Percentiles rank a stretch among this genome's conserved stretches.
These are phyloP conservation scores for Aspergillus proliferans DNA, from an alignment of 2,329 filamentous ascomycete genomes.

Conservation along the genomic window DNA sequence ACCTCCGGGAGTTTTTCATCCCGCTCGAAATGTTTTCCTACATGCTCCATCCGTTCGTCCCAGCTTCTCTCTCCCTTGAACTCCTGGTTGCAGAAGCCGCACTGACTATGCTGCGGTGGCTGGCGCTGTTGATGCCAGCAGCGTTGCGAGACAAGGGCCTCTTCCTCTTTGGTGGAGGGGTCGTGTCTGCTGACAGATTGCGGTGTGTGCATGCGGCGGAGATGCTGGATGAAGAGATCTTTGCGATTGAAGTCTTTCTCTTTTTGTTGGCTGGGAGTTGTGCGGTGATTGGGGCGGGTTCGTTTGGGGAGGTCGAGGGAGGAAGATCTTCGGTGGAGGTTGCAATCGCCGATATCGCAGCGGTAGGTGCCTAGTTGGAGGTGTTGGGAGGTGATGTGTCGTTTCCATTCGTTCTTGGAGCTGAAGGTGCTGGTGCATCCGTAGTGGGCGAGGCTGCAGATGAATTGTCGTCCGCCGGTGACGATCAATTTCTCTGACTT, in stretches of 20 bases:
- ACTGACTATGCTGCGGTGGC: slow-evolving; percentile 58
- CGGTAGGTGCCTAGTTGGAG: slow-evolving; percentile 67
- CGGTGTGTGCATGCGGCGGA: slow-evolving; percentile 74
- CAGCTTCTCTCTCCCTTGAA: slow-evolving; percentile 64
- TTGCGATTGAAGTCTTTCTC: slow-evolving; percentile 79
- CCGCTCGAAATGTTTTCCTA: slow-evolving; percentile 73
- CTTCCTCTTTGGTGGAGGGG: slow-evolving; percentile 25
- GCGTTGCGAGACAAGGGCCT: slow-evolving; percentile 46
- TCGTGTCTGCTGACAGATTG: slow-evolving; percentile 40
- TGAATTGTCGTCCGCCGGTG: slow-evolving; percentile 47
- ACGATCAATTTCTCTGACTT: slow-evolving; percentile 23
- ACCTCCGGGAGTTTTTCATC: slow-evolving; percentile 20
- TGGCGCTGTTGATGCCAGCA: slow-evolving; percentile 58
- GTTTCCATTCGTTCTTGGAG: slow-evolving; percentile 93
- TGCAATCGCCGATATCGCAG: slow-evolving; percentile 61
- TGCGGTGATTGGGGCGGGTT: slow-evolving; percentile 15
- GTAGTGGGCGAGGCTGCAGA: slow-evolving; percentile 72
- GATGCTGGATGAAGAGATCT: slow-evolving; percentile 83
- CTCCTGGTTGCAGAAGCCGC: slow-evolving; percentile 50
- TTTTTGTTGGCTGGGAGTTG: slow-evolving; percentile 15
- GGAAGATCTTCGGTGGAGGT: slow-evolving; percentile 51
- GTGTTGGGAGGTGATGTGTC: slow-evolving; percentile 77
- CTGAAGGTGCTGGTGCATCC: slow-evolving; percentile 68
- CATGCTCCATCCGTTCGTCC: slow-evolving; percentile 82
- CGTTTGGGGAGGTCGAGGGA: slow-evolving; percentile 63